Conservation (phyloP, 2,329 filamentous ascomycete genomes). For the Purpureocillium lavendulum region DNA sequence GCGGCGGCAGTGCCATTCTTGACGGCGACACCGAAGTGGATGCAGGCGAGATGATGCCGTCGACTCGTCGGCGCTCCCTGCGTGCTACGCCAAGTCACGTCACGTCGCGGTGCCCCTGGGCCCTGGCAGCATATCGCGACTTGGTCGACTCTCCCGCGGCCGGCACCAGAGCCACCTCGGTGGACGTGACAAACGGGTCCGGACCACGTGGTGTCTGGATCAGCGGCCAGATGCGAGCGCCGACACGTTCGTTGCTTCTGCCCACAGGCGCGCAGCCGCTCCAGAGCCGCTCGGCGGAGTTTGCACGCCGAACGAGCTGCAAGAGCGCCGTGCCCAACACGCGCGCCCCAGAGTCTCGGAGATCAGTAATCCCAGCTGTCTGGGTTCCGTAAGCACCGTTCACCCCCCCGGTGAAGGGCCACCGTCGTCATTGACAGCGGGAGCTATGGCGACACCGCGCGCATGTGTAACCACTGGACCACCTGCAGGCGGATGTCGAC, state of each 20-base stretch:
- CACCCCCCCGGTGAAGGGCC: neutral
- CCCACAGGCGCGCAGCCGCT: no score
- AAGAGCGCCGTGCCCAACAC: no score
- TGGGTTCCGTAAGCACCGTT: neutral
- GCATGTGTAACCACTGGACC: neutral
- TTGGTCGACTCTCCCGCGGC: neutral
- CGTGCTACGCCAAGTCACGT: no score
- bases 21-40: no score
- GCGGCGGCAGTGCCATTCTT: no score
- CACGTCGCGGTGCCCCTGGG: no score
- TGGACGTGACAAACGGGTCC: neutral
- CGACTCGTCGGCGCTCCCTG: no score
- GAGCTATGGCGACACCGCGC: slow-evolving; percentile 3
- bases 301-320: neutral
- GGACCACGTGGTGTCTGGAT: slow-evolving; percentile 1
- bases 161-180: no score
- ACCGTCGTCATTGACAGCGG: slow-evolving; percentile 2
- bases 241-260: no score
- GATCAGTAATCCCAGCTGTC: slow-evolving; percentile 1
- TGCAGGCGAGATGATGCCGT: no score
- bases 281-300: no score
- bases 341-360: neutral
- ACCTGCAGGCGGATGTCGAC: neutral
- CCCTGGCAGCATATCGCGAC: no score
- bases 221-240: neutral